A percentile compares a stretch with the other conserved stretches of the same genome.
Evolutionary conservation across 1,284 basidiomycete genomes (phyloP).

Genomic region (Apiotrichum veenhuisii): DNA sequence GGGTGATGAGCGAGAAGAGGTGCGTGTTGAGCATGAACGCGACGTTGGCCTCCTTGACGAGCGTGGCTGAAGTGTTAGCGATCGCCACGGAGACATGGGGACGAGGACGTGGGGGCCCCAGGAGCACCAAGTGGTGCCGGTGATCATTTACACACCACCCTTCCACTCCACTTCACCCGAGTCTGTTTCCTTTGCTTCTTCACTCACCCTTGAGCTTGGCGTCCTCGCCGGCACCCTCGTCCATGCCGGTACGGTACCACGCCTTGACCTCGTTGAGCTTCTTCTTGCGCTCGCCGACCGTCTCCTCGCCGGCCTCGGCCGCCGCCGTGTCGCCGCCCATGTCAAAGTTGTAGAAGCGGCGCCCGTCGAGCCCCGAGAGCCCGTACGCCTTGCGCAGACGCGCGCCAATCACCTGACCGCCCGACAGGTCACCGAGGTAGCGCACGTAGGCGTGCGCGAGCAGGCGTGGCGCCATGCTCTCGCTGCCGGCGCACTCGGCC

Average conservation of each 20-base stretch:
- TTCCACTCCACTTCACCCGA: neutral
- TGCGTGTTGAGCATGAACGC: conserved; percentile 67
- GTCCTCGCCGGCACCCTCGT: conserved; percentile 57
- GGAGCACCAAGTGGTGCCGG: no score
- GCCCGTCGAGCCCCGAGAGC: conserved; percentile 56
- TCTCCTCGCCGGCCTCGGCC: conserved; percentile 54
- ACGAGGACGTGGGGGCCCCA: no score
- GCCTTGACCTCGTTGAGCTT: conserved; percentile 67
- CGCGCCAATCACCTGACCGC: conserved; percentile 70
- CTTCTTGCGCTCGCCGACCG: conserved; percentile 31
- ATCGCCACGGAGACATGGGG: no score
- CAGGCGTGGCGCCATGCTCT: conserved; percentile 57
- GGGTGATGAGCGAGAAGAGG: conserved; percentile 58
- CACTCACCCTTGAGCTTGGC: conserved; percentile 58
- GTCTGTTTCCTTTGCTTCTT: neutral
- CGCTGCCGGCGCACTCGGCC: conserved; percentile 54
- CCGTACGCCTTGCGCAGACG: conserved; percentile 64
- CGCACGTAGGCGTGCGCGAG: conserved; percentile 77
- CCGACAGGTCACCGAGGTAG: conserved; percentile 80
- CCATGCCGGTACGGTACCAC: conserved; percentile 71
- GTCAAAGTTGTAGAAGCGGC: conserved; percentile 70
- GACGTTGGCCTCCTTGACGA: conserved; percentile 62
- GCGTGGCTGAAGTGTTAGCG: conserved; percentile 39
- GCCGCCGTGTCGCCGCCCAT: conserved; percentile 42
- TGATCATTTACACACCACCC: neutral